These are phyloP conservation scores for Apiotrichum veenhuisii DNA, from an alignment of 1,284 basidiomycete species.

Conservation along the genomic window DNA sequence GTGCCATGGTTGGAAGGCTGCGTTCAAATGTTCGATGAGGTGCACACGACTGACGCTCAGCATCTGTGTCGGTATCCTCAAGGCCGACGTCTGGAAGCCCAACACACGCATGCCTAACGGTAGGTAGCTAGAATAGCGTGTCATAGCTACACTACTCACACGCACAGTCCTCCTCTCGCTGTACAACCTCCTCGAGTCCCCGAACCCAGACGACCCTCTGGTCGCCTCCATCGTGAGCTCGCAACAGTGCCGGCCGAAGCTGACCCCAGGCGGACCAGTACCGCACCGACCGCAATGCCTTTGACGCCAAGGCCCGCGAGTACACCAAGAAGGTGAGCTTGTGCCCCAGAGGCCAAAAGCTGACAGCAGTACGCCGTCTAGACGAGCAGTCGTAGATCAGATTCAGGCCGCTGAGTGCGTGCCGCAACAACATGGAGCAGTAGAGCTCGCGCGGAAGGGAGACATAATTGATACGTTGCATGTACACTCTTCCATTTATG, in stretches of 20 bases:
- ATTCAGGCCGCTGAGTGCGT: no score
- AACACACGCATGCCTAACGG: slow-evolving; percentile 71
- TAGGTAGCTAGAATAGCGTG: slow-evolving; percentile 39
- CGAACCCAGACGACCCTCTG: slow-evolving; percentile 84
- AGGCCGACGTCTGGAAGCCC: slow-evolving; percentile 72
- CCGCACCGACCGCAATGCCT: slow-evolving; percentile 35
- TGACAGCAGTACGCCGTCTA: slow-evolving; percentile 14
- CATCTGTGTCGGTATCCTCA: slow-evolving; percentile 51
- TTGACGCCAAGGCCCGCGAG: slow-evolving; percentile 44
- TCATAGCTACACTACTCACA: background rate
- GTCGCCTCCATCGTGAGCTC: slow-evolving; percentile 51
- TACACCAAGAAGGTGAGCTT: slow-evolving; percentile 40
- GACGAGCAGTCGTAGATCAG: background rate
- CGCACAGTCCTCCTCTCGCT: slow-evolving; percentile 67
- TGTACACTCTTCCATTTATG: no score
- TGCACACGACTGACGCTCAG: slow-evolving; percentile 55
- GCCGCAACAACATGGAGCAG: no score
- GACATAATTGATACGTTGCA: no score
- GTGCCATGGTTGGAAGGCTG: no score
- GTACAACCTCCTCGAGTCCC: slow-evolving; percentile 80
- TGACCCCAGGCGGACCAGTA: slow-evolving; percentile 46
- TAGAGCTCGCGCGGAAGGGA: no score
- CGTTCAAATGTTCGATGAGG: no score
- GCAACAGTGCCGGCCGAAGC: background rate
- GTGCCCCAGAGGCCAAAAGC: background rate